Percentiles rank a stretch among this genome's conserved stretches.
phyloP scores from a whole-genome alignment of 495 filamentous ascomycete species.

The Daldinia decipiens region DNA sequence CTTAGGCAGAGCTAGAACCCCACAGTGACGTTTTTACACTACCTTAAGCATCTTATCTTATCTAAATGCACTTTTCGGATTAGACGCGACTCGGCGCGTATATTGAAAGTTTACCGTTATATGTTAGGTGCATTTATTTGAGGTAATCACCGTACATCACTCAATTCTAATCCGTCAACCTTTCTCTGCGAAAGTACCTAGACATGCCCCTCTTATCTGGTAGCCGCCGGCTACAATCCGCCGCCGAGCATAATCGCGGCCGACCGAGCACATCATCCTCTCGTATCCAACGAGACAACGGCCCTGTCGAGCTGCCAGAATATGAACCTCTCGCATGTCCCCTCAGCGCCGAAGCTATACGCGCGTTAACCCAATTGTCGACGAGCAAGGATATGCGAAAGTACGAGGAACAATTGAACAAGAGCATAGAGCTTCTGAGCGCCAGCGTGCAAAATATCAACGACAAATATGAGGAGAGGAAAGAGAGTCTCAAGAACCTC shows the following conservation, averaged over 20 bases:
- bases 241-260: constrained; percentile 22
- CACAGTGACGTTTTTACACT: constrained; percentile 3
- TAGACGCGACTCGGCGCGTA: constrained; percentile 35
- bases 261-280: constrained; percentile 27
- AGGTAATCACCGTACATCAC: background rate
- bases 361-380: constrained; percentile 48
- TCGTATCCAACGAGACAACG: constrained; percentile 15
- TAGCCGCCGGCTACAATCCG: constrained; percentile 25
- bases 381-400: constrained; percentile 45
- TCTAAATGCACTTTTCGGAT: constrained; percentile 15
- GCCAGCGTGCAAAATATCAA: constrained; percentile 63
- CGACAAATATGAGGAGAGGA: constrained; percentile 59
- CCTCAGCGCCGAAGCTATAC: constrained; percentile 50
- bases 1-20: background rate
- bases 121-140: background rate
- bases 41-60: constrained; percentile 12
- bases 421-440: constrained; percentile 50
- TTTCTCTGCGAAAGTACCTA: background rate
- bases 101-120: background rate
- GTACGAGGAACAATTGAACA: constrained; percentile 53
- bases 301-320: constrained; percentile 58
- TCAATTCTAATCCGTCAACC: background rate
- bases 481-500: constrained; percentile 55
- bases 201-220: constrained; percentile 20
- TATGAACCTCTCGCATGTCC: constrained; percentile 69